Base-by-base conservation (phyloP, 257 asterid species). In the Gentiana macrophylla region DNA sequence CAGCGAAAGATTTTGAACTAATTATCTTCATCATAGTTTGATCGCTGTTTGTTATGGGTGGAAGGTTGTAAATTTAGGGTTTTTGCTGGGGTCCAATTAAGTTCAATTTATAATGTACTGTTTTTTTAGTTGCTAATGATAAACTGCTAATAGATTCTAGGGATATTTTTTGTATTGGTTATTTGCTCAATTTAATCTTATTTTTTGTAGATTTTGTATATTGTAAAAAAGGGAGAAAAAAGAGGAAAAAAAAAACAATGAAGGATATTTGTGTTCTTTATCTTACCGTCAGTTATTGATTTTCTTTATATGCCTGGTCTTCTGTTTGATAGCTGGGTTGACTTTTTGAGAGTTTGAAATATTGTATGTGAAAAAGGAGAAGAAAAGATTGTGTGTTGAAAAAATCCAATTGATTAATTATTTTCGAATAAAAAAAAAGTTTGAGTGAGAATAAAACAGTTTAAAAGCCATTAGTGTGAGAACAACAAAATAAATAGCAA, bases 151-250 rank as follows among this genome's bases (percentile, higher is more conserved):
- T 47, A 33, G 54, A 9, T 37, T 34, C 37, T 38, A 37, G 57
- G 62, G 62, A 37, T 47, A 53, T 35, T 3, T 53, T 52, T 2
- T 48, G 9, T 56, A 9, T 1, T 56, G 47, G 32, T 9, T 4
- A 32, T 45, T 32, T 32, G 52, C 12, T 43, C 46, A 41, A 41
- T 41, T 44, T 36, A 44, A 33, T 9, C 43, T 53, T 32, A 33
- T 53, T 9, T 6, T 36, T 63, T 62, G 11, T 44, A 38, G 55
- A 55, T 49, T 53, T 8, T 59, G 35, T 59, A 35, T 53, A 56
- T 57, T 66, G 65, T 32, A 66, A 44, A 50, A 59, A 52, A 56
- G 9, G 59, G 71, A 13, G 32, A 59, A 59, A 32, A 47, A 59
- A 10, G 71, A 53, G 43, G 47, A 59, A 24, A 24, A 24, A 24